These are phyloP conservation scores for Phytophthora vignae DNA, from an alignment of 352 stramenopile species.

Conservation along the genomic window DNA sequence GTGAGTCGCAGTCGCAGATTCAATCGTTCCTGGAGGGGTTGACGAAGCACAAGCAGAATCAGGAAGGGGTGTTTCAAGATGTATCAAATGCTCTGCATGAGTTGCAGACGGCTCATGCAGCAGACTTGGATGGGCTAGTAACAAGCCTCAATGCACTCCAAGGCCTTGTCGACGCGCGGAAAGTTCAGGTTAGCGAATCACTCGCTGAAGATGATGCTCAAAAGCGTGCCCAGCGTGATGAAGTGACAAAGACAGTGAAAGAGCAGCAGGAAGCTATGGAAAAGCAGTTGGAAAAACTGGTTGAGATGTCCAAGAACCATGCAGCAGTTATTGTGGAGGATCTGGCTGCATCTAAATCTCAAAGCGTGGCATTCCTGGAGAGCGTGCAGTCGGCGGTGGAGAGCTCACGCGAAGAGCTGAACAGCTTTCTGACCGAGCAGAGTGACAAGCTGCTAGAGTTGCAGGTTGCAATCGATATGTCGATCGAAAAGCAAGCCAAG, in stretches of 20 bases:
- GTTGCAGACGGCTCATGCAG: constrained; percentile 53
- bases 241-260: constrained; percentile 35
- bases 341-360: constrained; percentile 37
- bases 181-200: constrained; percentile 27
- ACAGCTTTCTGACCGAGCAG: constrained; percentile 51
- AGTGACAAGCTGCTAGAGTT: constrained; percentile 56
- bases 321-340: constrained; percentile 39
- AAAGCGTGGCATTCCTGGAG: constrained; percentile 41
- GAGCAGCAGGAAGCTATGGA: constrained; percentile 43
- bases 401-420: constrained; percentile 42
- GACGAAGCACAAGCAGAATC: constrained; percentile 55
- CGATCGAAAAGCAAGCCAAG: constrained; percentile 52
- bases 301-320: constrained; percentile 46
- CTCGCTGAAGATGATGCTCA: constrained; percentile 19
- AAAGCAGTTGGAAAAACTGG: constrained; percentile 39
- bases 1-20: constrained; percentile 54
- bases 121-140: constrained; percentile 51
- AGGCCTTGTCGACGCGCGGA: constrained; percentile 40
- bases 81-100: constrained; percentile 54
- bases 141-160: constrained; percentile 44
- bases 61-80: constrained; percentile 55
- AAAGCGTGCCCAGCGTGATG: constrained; percentile 29
- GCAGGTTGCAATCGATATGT: constrained; percentile 54
- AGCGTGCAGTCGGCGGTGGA: constrained; percentile 38
- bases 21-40: constrained; percentile 55